Base-by-base conservation (phyloP, 2,329 filamentous ascomycete genomes). In the Stagonosporopsis cucurbitacearum region DNA sequence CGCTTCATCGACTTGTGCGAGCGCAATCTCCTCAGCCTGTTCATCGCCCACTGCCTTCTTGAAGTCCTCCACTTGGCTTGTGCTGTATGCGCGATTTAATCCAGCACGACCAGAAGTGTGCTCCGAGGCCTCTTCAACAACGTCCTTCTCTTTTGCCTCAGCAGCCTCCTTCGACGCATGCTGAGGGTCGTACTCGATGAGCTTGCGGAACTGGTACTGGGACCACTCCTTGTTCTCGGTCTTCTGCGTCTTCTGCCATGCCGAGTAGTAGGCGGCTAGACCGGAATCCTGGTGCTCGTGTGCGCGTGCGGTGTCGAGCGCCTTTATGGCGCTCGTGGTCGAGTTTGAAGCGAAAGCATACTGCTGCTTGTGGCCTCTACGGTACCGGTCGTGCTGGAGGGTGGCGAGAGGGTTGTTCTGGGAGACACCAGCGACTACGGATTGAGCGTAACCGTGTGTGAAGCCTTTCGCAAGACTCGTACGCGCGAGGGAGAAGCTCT, bases 371-470 rank as follows among this genome's bases (percentile, higher is more conserved):
- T 78, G 79, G 42, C 81, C 78, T 60, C 78, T 77, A 52, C 79
- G 79, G 70, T 82, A 80, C 52, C 78, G 71, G 42, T 72, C 72
- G 57, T 74, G 70, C 66, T 71, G 73, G 69, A 87, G 79, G 37
- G 82, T 78, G 60, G 81, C 82, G 55, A 86, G 77, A 39, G 80
- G 78, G 53, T 82, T 83, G 66, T 83, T 82, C 61, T 85, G 82
- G 37, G 92, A 75, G 81, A 87, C 84, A 71, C 92, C 94, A 73
- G 95, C 95, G 80, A 99, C 92, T 80, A 98, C 89, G 62, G 93
- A 96, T 78, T 98, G 94, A 70, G 93, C 93, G 85, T 97, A 98
- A 80, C 94, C 94, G 86, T 98, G 92, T 77, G 92, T 94, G 78
- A 98, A 90, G 73, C 93, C 92, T 83, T 98, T 98, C 75, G 91